Base-by-base conservation (phyloP, 2,329 filamentous ascomycete species). In the Verticillium zaregamsianum region DNA sequence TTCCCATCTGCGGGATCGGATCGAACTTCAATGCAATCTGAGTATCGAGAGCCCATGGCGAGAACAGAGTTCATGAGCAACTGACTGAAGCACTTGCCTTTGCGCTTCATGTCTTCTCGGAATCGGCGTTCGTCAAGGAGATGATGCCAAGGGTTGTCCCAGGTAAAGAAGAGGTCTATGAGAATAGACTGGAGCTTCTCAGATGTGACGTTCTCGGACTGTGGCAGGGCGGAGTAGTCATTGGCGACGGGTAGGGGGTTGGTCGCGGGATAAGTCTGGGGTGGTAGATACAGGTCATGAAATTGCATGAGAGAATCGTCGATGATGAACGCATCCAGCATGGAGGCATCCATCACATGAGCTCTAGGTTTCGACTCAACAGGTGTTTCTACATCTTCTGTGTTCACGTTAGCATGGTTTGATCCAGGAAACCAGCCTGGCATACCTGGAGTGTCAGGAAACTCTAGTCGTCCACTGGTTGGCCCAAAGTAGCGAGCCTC, bases 81-180 rank as follows among this genome's bases (percentile, higher is more conserved):
- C 1, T 68, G 68, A 28, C 68, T 75, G 45, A 66, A 74, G 56
- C 71, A 76, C 11, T 70, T 65, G 0, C 73, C 73, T 1, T 66
- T 62, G 23, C 20, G 59, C 4, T 61, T 61, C 61, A 68, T 64
- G 37, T 70, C 71, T 5, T 74, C 62, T 17, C 74, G 69, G 59
- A 76, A 77, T 0, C 77, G 64, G 5, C 54, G 59, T 52, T 77
- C 75, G 35, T 77, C 70, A 1, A 76, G 68, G 0, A 75, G 62
- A n/a, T 74, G 72, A 17, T 65, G 67, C 72, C 74, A 76, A 0
- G 74, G 74, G 14, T 74, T 70, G 25, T 77, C 72, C 70, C 74
- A 77, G 12, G 65, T 64, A 55, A 77, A 77, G 58, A 74, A 77
- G 1, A 75, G 58, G 31, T 73, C 69, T 9, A 76, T 68, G 9